phyloP scores from a whole-genome alignment of 176 grass and related monocot species.

The Ananas comosus region DNA sequence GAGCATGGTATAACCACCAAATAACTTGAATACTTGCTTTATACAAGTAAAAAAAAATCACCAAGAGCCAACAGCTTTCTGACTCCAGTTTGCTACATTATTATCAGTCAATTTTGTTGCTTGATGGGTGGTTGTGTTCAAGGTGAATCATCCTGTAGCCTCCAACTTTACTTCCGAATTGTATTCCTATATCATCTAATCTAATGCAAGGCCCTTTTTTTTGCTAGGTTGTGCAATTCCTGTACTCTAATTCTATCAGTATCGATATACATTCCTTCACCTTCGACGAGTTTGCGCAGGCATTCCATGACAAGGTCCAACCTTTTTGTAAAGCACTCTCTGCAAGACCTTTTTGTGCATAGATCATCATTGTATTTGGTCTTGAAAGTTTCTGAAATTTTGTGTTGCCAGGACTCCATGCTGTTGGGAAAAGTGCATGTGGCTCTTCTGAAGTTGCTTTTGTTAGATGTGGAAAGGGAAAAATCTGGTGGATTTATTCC shows the following conservation, averaged over 20 bases:
- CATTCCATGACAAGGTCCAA: conserved; percentile 92
- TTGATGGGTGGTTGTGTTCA: neutral
- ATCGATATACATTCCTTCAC: conserved; percentile 64
- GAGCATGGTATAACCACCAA: too few relatives aligned
- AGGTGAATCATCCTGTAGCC: neutral
- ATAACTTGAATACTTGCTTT: too few relatives aligned
- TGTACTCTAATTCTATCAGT: conserved; percentile 50
- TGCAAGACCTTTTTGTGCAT: conserved; percentile 6
- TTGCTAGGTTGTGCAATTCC: conserved; percentile 67
- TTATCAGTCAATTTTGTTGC: conserved; percentile 1
- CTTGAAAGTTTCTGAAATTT: conserved; percentile 1
- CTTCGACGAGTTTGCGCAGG: conserved; percentile 85
- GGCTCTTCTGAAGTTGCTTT: conserved; percentile 69
- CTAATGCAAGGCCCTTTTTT: conserved; percentile 4
- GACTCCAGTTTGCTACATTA: conserved; percentile 13
- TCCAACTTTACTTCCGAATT: neutral
- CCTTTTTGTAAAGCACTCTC: neutral
- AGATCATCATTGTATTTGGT: neutral
- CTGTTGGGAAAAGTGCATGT: conserved; percentile 79
- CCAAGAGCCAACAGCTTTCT: neutral
- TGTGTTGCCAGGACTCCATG: conserved; percentile 57
- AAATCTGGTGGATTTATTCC: conserved; percentile 38
- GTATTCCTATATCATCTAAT: neutral
- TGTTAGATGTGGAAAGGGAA: conserved; percentile 44
- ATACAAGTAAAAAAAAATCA: neutral